Base-by-base conservation (phyloP, 2,329 filamentous ascomycete genomes). In the Fusarium sacchari region DNA sequence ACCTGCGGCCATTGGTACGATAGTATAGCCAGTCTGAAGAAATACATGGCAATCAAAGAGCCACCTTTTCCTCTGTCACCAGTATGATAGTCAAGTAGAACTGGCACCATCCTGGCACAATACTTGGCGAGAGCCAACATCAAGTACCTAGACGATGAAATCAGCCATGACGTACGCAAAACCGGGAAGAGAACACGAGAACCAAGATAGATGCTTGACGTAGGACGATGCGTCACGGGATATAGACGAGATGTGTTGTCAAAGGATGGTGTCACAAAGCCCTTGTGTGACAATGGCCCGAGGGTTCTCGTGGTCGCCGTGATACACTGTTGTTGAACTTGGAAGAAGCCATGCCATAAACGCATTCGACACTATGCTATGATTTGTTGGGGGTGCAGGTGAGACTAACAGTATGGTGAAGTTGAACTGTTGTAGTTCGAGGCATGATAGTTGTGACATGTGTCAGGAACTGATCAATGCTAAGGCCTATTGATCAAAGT, bases 181-280 rank as follows among this genome's bases (percentile, higher is more conserved):
- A 39, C 30, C 42, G 47, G 50, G 28, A 10, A 26, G 26, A 44
- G 22, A 44, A 60, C n/a, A 59, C 14, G 36, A 12, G 20, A 24
- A 44, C 14, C 30, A 34, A 56, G 26, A 64, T 47, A 52, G 22
- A 28, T 36, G 53, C 39, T 17, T 56, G 30, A 30, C 20, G 67
- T 69, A 61, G 52, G 52, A 49, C 56, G 36, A 53, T 61, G 42
- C 43, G 44, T 74, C 71, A 72, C 67, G 64, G 63, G 71, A 74
- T 34, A 53, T 42, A 60, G 42, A 60, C 24, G 40, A 55, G 39
- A 65, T 74, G 67, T 53, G 59, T 60, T 72, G 71, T 72, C 59
- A 65, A 52, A 46, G 37, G 52, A 58, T 32, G 39, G 63, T 74
- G 46, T 47, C 42, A 74, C 46, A 36, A 58, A 64, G 59, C 55